These are phyloP conservation scores for Mortierella sp. DNA, from an alignment of 371 early-diverging fungal genomes.

Conservation along the genomic window DNA sequence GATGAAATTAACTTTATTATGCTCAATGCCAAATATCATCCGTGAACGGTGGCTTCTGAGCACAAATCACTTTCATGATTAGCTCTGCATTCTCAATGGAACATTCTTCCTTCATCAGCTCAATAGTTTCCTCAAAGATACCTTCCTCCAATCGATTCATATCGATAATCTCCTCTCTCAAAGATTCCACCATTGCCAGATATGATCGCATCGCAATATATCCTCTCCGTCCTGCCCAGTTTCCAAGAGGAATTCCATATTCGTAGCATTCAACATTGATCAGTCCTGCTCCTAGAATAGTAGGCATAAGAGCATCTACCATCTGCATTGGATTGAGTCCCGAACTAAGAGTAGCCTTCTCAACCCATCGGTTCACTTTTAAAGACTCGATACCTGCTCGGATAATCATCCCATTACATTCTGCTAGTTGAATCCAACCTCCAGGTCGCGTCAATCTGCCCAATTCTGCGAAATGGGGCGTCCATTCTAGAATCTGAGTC, in stretches of 20 bases:
- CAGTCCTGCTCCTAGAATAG: slow-evolving; percentile 43
- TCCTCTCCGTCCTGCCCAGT: slow-evolving; percentile 43
- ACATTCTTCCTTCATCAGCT: slow-evolving; percentile 32
- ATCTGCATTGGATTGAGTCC: slow-evolving; percentile 49
- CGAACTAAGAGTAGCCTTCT: slow-evolving; percentile 42
- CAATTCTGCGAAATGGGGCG: slow-evolving; percentile 51
- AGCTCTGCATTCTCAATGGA: slow-evolving; percentile 35
- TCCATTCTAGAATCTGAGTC: slow-evolving; percentile 43
- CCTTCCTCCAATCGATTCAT: slow-evolving; percentile 46
- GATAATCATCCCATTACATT: slow-evolving; percentile 42
- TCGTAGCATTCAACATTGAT: slow-evolving; percentile 55
- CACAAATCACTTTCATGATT: slow-evolving; percentile 49
- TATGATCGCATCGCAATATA: slow-evolving; percentile 41
- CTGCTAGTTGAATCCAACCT: slow-evolving; percentile 54
- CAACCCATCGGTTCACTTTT: slow-evolving; percentile 53
- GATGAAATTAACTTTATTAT: too few species aligned
- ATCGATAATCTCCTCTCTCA: slow-evolving; percentile 43
- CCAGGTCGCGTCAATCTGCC: slow-evolving; percentile 38
- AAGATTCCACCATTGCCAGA: slow-evolving; percentile 38
- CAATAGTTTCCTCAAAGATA: slow-evolving; percentile 48
- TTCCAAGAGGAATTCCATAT: slow-evolving; percentile 46
- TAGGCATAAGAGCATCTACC: slow-evolving; percentile 47
- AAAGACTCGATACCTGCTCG: slow-evolving; percentile 34
- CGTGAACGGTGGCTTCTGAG: slow-evolving; percentile 47
- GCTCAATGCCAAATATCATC: slow-evolving; percentile 47